Evolutionary conservation across 768 basidiomycete species (phyloP).

Genomic region (Lactarius sp.): DNA sequence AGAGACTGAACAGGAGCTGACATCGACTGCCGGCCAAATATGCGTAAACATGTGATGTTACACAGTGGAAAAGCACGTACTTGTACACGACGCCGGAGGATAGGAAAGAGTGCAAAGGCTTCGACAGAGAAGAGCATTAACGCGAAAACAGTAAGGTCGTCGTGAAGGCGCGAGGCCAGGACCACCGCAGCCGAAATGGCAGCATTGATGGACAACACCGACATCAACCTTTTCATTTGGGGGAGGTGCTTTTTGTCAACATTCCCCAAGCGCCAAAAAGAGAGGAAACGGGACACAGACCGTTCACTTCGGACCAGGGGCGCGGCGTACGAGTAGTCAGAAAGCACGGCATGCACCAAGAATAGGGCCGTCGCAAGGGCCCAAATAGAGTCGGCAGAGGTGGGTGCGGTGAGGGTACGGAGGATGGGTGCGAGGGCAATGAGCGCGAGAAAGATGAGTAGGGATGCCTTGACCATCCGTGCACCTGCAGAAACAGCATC

Average conservation of each 20-base stretch:
- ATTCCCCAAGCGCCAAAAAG: neutral
- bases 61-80: slow-evolving; percentile 35
- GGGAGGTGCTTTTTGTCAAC: neutral
- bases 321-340: slow-evolving; percentile 65
- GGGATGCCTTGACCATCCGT: slow-evolving; percentile 70
- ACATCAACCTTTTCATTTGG: slow-evolving; percentile 53
- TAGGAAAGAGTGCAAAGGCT: slow-evolving; percentile 78
- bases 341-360: slow-evolving; percentile 72
- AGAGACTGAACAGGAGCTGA: slow-evolving; percentile 41
- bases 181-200: slow-evolving; percentile 92
- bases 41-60: slow-evolving; percentile 11
- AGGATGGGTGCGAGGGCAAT: slow-evolving; percentile 90
- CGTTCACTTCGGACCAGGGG: slow-evolving; percentile 22
- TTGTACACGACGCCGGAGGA: slow-evolving; percentile 69
- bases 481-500: slow-evolving; percentile 43
- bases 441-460: slow-evolving; percentile 84
- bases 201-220: slow-evolving; percentile 85
- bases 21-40: slow-evolving; percentile 38
- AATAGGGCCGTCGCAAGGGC: slow-evolving; percentile 86
- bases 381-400: slow-evolving; percentile 97
- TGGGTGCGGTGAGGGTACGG: slow-evolving; percentile 87
- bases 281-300: slow-evolving; percentile 13
- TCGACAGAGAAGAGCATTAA: slow-evolving; percentile 82
- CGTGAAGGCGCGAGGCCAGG: slow-evolving; percentile 80
- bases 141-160: slow-evolving; percentile 84